Percentiles rank a stretch among this genome's conserved stretches.
These are phyloP conservation scores for Collariella sp. DNA, from an alignment of 495 filamentous ascomycete genomes.

Conservation along the genomic window DNA sequence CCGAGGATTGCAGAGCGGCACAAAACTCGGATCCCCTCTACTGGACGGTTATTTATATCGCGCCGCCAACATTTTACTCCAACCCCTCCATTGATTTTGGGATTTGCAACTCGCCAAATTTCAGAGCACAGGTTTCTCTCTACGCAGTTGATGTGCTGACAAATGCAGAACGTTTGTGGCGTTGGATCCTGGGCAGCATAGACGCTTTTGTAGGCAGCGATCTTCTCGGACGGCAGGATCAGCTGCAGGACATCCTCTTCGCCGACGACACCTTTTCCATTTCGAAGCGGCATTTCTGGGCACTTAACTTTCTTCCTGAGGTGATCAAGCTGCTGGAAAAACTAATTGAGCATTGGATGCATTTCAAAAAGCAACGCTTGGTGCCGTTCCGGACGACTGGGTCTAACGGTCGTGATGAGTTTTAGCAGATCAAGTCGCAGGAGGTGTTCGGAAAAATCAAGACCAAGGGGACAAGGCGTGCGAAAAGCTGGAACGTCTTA, in stretches of 20 bases:
- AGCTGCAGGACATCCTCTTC: background rate
- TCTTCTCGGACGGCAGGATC: background rate
- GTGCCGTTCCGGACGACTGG: background rate
- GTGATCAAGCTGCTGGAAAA: constrained; percentile 4
- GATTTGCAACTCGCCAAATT: no score
- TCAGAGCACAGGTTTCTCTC: no score
- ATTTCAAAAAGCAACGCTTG: background rate
- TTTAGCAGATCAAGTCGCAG: background rate
- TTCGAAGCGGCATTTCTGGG: constrained; percentile 15
- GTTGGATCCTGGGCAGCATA: background rate
- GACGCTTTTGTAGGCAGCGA: background rate
- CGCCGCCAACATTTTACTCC: no score
- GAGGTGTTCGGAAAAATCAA: background rate
- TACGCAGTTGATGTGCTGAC: no score
- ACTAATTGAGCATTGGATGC: constrained; percentile 4
- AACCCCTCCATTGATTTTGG: no score
- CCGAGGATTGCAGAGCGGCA: no score
- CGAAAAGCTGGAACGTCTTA: background rate
- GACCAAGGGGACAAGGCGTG: background rate
- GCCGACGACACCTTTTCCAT: constrained; percentile 11
- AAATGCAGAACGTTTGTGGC: no score
- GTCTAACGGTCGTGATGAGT: background rate
- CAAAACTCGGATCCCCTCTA: no score
- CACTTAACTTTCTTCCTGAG: constrained; percentile 10
- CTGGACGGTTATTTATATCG: no score